phyloP scores from a whole-genome alignment of 352 stramenopile species.

The Phytophthora kernoviae region DNA sequence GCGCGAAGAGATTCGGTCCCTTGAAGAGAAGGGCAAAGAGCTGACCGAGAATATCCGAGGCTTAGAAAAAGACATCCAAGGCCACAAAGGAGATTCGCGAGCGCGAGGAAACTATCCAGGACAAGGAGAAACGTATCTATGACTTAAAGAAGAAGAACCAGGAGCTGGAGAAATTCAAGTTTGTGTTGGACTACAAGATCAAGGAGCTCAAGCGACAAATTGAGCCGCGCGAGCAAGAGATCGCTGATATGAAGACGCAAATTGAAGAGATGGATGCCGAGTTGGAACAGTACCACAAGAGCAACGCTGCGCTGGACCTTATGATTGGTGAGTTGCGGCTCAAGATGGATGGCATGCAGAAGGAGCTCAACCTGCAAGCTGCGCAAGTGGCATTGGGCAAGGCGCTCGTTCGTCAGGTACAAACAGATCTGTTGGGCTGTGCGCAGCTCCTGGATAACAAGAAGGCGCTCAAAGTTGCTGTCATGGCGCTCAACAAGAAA shows the following conservation, averaged over 20 bases:
- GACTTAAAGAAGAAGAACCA: conserved; percentile 98
- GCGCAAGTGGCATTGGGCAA: conserved; percentile 68
- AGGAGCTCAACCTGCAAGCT: conserved; percentile 76
- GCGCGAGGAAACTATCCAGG: conserved; percentile 94
- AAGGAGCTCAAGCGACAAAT: conserved; percentile 97
- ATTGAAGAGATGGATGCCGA: conserved; percentile 97
- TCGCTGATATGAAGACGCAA: conserved; percentile 93
- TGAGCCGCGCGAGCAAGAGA: conserved; percentile 94
- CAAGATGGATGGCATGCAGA: conserved; percentile 94
- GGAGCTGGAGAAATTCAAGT: conserved; percentile 98
- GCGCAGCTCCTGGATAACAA: conserved; percentile 78
- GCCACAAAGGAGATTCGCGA: conserved; percentile 94
- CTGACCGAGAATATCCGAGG: conserved; percentile 92
- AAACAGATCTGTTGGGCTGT: conserved; percentile 75
- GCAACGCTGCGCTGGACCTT: conserved; percentile 92
- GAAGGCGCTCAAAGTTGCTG: conserved; percentile 75
- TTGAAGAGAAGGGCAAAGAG: conserved; percentile 93
- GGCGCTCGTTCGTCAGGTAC: conserved; percentile 75
- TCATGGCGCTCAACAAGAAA: conserved; percentile 88
- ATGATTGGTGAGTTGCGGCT: conserved; percentile 94
- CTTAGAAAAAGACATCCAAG: conserved; percentile 93
- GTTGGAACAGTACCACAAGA: conserved; percentile 96
- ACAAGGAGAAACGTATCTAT: conserved; percentile 97
- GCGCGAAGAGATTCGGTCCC: conserved; percentile 91
- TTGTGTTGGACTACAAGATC: conserved; percentile 97